Evolutionary conservation across 768 basidiomycete genomes (phyloP).

Genomic region (Tubosaeta sp.): DNA sequence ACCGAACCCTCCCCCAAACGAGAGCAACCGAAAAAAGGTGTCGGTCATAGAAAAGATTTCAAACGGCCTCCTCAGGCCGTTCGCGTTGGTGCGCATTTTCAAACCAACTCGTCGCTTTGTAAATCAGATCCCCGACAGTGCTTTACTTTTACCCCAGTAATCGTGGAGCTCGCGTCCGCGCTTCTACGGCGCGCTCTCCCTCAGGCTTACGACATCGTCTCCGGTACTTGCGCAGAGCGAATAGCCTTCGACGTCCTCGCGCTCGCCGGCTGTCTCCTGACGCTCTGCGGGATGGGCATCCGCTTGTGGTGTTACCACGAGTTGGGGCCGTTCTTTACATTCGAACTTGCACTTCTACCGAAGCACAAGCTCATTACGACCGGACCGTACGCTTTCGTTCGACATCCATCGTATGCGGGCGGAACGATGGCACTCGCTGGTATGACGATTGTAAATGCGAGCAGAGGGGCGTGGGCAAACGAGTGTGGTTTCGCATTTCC

Average conservation of each 20-base stretch:
- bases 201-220: neutral
- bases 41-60: neutral
- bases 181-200: neutral
- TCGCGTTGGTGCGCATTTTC: neutral
- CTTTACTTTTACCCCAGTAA: neutral
- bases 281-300: slow-evolving; percentile 26
- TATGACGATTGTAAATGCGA: slow-evolving; percentile 6
- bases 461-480: slow-evolving; percentile 12
- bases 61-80: neutral
- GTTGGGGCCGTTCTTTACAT: slow-evolving; percentile 38
- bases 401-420: slow-evolving; percentile 13
- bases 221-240: slow-evolving; percentile 3
- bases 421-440: slow-evolving; percentile 2
- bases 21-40: neutral
- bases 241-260: slow-evolving; percentile 3
- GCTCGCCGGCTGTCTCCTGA: slow-evolving; percentile 6
- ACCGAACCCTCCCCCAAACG: slow-evolving; percentile 5
- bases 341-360: slow-evolving; percentile 27
- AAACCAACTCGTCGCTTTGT: neutral
- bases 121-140: neutral
- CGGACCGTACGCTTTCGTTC: slow-evolving; percentile 11
- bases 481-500: slow-evolving; percentile 4
- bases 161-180: neutral
- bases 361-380: slow-evolving; percentile 10
- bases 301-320: slow-evolving; percentile 34